phyloP scores from a whole-genome alignment of 768 basidiomycete genomes.

The Leccinum truebloodii region DNA sequence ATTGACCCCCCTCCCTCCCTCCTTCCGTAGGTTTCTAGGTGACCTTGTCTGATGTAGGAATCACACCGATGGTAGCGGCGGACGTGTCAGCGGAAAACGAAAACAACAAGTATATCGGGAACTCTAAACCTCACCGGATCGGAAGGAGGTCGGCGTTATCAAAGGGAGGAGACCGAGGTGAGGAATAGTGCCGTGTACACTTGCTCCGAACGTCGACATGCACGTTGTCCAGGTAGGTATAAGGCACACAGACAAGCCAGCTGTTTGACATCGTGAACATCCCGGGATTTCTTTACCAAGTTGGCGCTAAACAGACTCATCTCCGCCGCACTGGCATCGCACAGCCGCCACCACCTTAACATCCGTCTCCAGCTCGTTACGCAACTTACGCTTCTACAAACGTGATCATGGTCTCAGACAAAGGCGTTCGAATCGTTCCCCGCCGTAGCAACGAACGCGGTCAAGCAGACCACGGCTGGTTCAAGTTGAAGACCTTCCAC shows the following conservation, averaged over 20 bases:
- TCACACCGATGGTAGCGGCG: neutral
- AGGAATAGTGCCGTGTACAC: neutral
- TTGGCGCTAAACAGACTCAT: slow-evolving; percentile 6
- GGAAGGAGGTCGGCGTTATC: neutral
- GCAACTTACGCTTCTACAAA: neutral
- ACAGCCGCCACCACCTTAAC: neutral
- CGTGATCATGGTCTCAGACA: slow-evolving; percentile 20
- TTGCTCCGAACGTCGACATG: neutral
- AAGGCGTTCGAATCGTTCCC: slow-evolving; percentile 41
- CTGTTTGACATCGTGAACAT: neutral
- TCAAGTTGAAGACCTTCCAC: slow-evolving; percentile 71
- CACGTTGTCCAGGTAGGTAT: slow-evolving; percentile 16
- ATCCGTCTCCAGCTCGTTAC: neutral
- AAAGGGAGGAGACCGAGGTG: neutral
- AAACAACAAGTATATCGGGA: neutral
- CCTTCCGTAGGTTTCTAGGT: neutral
- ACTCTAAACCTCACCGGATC: neutral
- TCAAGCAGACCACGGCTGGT: slow-evolving; percentile 79
- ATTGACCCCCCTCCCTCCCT: neutral
- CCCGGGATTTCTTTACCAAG: slow-evolving; percentile 5
- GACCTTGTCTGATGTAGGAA: neutral
- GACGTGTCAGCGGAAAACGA: neutral
- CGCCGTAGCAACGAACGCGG: slow-evolving; percentile 67
- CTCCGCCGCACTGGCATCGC: neutral
- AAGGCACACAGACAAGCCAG: slow-evolving; percentile 7